Conservation (phyloP, 805 yeast genomes). For the Pichia insulana region DNA sequence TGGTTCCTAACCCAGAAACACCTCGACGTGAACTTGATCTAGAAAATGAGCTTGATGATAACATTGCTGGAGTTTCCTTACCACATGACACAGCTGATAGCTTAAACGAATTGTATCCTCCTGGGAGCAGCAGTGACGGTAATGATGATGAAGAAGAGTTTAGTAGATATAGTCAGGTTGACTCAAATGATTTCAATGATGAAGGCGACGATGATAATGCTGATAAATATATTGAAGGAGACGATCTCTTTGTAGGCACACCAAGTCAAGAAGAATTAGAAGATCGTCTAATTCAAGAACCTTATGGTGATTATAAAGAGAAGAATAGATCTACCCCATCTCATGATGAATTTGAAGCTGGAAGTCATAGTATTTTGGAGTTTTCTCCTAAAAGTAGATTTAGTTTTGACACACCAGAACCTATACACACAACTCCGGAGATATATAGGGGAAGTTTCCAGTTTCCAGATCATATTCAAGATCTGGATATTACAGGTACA, state of each 20-base stretch:
- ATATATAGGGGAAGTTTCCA: constrained; percentile 1
- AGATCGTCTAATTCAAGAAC: too few relatives aligned
- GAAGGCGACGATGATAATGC: constrained; percentile 1
- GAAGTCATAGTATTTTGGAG: constrained; percentile 2
- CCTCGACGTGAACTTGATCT: constrained; percentile 8
- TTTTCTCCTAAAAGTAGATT: constrained; percentile 8
- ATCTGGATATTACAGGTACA: background rate
- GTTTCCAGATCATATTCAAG: constrained; percentile 1
- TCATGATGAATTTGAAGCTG: background rate
- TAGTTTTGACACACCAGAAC: constrained; percentile 1
- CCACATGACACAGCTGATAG: background rate
- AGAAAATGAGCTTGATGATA: constrained; percentile 13
- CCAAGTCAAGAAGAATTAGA: background rate
- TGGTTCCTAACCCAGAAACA: background rate
- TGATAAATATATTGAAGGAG: constrained; percentile 8
- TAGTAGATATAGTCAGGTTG: background rate
- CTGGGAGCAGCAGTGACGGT: background rate
- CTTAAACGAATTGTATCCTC: constrained; percentile 11
- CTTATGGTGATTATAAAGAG: constrained; percentile 1
- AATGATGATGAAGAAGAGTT: background rate
- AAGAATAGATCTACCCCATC: background rate
- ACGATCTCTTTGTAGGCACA: too few relatives aligned
- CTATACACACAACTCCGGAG: constrained; percentile 5
- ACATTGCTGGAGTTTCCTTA: background rate
- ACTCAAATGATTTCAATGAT: constrained; percentile 2